Percentiles rank a stretch among this genome's conserved stretches.
These are phyloP conservation scores for Rubus idaeus DNA, from an alignment of 306 rosid species.

Conservation along the genomic window DNA sequence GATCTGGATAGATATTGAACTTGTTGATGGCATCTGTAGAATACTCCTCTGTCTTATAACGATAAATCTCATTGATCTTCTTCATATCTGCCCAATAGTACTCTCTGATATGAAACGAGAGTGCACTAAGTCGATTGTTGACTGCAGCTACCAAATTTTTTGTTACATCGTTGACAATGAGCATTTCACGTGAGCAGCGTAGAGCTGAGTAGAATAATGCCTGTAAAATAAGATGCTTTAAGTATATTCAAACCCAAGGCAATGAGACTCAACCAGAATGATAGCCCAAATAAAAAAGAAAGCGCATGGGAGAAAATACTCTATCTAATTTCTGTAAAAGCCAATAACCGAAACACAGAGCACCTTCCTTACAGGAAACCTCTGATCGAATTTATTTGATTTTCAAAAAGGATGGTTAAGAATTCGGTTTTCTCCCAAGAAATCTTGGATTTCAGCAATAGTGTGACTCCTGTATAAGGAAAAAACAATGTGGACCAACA, in stretches of 20 bases:
- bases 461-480: conserved; percentile 4
- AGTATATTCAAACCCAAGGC: neutral
- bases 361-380: neutral
- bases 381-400: neutral
- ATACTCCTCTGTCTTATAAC: conserved; percentile 91
- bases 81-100: conserved; percentile 86
- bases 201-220: conserved; percentile 86
- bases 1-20: conserved; percentile 95
- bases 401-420: neutral
- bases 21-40: conserved; percentile 87
- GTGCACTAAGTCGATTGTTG: conserved; percentile 84
- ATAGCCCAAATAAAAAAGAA: neutral
- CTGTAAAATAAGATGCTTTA: conserved; percentile 36
- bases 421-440: neutral
- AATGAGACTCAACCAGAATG: neutral
- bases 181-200: conserved; percentile 81
- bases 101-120: conserved; percentile 86
- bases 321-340: neutral
- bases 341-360: neutral
- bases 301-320: neutral
- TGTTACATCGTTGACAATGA: conserved; percentile 69
- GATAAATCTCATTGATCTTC: conserved; percentile 90
- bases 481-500: neutral
- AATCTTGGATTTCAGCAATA: neutral
- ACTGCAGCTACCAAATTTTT: conserved; percentile 74